A percentile compares a stretch with the other conserved stretches of the same genome.
Evolutionary conservation across 768 basidiomycete species (phyloP).

Genomic region (Trametes sanguinea): DNA sequence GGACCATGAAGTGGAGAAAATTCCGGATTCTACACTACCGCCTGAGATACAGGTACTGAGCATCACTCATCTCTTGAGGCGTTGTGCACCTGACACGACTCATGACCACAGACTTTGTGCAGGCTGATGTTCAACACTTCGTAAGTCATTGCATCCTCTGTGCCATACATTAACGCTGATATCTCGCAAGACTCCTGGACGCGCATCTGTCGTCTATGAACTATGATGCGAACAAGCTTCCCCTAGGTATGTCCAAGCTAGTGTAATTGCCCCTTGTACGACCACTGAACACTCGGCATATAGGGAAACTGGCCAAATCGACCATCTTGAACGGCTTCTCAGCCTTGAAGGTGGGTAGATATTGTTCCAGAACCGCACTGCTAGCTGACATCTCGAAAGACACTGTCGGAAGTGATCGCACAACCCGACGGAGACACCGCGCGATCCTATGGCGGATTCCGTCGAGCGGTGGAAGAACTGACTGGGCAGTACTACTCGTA

Average conservation of each 20-base stretch:
- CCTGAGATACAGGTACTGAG: conserved; percentile 46
- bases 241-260: conserved; percentile 44
- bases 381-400: conserved; percentile 1
- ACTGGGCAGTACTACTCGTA: conserved; percentile 61
- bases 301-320: conserved; percentile 60
- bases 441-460: conserved; percentile 39
- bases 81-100: background rate
- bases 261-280: background rate
- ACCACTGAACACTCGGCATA: background rate
- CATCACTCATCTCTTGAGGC: background rate
- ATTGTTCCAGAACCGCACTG: too few relatives aligned
- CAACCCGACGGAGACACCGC: conserved; percentile 45
- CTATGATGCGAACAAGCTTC: conserved; percentile 65
- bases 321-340: conserved; percentile 61
- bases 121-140: conserved; percentile 54
- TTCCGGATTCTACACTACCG: conserved; percentile 49
- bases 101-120: conserved; percentile 41
- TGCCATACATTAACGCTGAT: background rate
- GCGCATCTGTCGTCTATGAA: conserved; percentile 62
- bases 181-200: conserved; percentile 46
- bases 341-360: conserved; percentile 49
- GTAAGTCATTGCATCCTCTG: conserved; percentile 29
- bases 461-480: conserved; percentile 46
- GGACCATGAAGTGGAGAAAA: conserved; percentile 34
- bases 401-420: conserved; percentile 47